A percentile compares a stretch with the other conserved stretches of the same genome.
Conservation (phyloP, 2,329 filamentous ascomycete species). For the Diplocarpon rosae region DNA sequence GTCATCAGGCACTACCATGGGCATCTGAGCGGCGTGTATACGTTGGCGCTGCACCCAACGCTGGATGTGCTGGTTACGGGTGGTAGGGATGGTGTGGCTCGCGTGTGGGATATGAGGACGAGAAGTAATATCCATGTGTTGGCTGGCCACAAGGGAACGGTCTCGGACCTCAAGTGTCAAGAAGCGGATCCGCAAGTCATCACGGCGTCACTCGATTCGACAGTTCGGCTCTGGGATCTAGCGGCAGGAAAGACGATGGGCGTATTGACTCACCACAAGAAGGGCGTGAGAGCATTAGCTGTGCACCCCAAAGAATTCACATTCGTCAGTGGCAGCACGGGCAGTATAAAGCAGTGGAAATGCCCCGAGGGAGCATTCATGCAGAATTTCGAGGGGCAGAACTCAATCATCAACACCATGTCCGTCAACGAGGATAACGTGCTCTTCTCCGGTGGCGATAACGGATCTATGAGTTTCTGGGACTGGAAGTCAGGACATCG, state of each 20-base stretch:
- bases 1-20: slow-evolving; percentile 97
- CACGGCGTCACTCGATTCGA: slow-evolving; percentile 82
- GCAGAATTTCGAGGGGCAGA: slow-evolving; percentile 97
- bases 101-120: slow-evolving; percentile 98
- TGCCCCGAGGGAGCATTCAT: slow-evolving; percentile 96
- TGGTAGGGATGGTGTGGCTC: slow-evolving; percentile 83
- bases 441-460: slow-evolving; percentile 85
- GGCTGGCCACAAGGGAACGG: slow-evolving; percentile 79
- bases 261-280: slow-evolving; percentile 95
- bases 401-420: slow-evolving; percentile 89
- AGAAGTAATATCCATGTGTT: slow-evolving; percentile 92
- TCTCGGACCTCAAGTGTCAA: slow-evolving; percentile 83
- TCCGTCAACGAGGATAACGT: slow-evolving; percentile 92
- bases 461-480: slow-evolving; percentile 95
- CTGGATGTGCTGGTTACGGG: slow-evolving; percentile 92
- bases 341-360: slow-evolving; percentile 98
- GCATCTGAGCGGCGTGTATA: slow-evolving; percentile 92
- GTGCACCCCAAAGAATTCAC: slow-evolving; percentile 90
- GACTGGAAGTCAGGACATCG: slow-evolving; percentile 96
- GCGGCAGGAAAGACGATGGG: slow-evolving; percentile 94
- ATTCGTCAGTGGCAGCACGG: slow-evolving; percentile 84
- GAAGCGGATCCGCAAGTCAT: slow-evolving; percentile 96
- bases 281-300: slow-evolving; percentile 77
- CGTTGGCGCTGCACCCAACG: slow-evolving; percentile 83
- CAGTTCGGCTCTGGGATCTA: slow-evolving; percentile 87